Evolutionary conservation across 805 yeast genomes (phyloP).

Genomic region (Zygosaccharomyces kombuchaensis): DNA sequence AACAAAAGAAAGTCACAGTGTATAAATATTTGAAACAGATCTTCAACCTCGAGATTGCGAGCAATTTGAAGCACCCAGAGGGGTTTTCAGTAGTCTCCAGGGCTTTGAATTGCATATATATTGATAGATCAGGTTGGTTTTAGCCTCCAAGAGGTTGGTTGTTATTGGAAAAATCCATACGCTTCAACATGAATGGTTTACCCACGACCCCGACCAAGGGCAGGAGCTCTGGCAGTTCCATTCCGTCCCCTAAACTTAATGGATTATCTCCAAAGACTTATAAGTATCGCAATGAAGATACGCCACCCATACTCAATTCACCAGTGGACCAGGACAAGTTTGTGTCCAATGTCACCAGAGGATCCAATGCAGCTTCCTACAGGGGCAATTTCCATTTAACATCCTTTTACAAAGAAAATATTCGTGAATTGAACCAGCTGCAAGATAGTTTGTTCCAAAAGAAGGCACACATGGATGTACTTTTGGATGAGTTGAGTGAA

Average conservation of each 20-base stretch:
- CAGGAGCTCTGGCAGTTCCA: constrained; percentile 11
- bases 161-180: constrained; percentile 2
- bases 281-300: constrained; percentile 11
- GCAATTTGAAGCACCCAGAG: background rate
- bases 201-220: constrained; percentile 20
- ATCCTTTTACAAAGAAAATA: constrained; percentile 31
- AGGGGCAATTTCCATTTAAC: constrained; percentile 22
- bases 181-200: constrained; percentile 11
- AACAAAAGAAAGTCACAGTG: constrained; percentile 4
- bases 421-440: constrained; percentile 28
- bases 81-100: background rate
- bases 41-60: background rate
- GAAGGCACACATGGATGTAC: constrained; percentile 24
- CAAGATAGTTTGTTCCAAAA: constrained; percentile 27
- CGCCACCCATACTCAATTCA: constrained; percentile 6
- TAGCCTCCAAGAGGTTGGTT: background rate
- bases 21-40: background rate
- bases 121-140: background rate
- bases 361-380: background rate
- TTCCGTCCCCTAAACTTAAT: constrained; percentile 22
- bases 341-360: background rate
- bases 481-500: constrained; percentile 24
- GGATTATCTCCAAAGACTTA: constrained; percentile 18
- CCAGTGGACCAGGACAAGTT: constrained; percentile 2
- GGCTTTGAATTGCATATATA: background rate